Conservation (phyloP, 2,329 filamentous ascomycete genomes). For the Pseudogymnoascus pannorum region DNA sequence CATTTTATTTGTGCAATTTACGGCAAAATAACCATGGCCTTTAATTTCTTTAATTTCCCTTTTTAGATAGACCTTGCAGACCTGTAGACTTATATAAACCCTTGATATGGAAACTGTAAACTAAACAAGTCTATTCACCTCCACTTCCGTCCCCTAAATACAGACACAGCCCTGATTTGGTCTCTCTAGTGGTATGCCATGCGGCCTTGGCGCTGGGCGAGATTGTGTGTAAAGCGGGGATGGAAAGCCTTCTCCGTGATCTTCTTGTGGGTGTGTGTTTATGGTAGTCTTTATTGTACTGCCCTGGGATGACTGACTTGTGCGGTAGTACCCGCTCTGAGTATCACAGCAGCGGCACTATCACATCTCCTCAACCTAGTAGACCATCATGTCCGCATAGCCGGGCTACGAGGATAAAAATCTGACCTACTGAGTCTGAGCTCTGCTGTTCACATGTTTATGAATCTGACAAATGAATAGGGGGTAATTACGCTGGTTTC, state of each 20-base stretch:
- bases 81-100: not conserved
- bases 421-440: not conserved
- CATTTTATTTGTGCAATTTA: too few species aligned
- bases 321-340: not conserved
- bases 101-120: not conserved
- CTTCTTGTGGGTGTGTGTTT: too few species aligned
- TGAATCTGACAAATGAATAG: not conserved
- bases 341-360: not conserved
- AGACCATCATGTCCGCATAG: not conserved
- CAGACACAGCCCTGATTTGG: not conserved
- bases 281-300: too few species aligned
- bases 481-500: not conserved
- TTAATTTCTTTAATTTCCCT: not conserved
- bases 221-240: too few species aligned
- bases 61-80: not conserved
- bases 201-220: not conserved
- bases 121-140: not conserved
- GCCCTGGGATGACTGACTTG: not conserved
- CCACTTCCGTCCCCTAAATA: not conserved
- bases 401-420: not conserved
- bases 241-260: not conserved
- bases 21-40: not conserved
- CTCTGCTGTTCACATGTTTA: not conserved
- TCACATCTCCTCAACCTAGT: not conserved
- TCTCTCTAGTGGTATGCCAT: not conserved